Evolutionary conservation across 768 basidiomycete genomes (phyloP), one percentile per base, ranked within the genome.

Genomic region (Leccinellum albellum): DNA sequence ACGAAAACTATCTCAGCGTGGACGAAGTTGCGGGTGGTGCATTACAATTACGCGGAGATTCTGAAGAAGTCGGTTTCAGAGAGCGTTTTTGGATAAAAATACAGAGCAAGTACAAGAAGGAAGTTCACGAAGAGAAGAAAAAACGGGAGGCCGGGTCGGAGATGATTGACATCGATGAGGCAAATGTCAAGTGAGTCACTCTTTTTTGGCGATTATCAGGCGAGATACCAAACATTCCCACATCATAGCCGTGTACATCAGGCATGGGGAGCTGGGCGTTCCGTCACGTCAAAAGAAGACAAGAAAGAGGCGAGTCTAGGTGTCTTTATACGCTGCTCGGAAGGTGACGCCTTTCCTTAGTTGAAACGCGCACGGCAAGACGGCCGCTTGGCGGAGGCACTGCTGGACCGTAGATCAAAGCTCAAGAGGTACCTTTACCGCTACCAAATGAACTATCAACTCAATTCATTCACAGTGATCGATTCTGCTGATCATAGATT

Each of bases 31-130:
- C 93, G 8, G 92, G 94, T 21, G 92, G 92, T 1, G 72, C 82
- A 37, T 70, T 95, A 53, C 80, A 87, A 54, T 76, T 96, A 33
- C 78, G 94, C 53, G 91, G 88, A 10, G 94, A 97, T 67, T 88
- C 85, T 61, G 91, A 94, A 53, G 85, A 86, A 61, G 87, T 92
- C 26, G 93, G 90, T 4, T 94, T 94, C 66, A 76, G 79, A 48
- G 93, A 96, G 67, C 80, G 91, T 13, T 97, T 94, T 70, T 89
- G 86, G 83, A 82, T 94, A 56, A 91, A 91, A 74, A 84, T 96
- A 17, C 94, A 97, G 75, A 84, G 79, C 74, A 91, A 91, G 67
- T 95, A 91, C 73, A 87, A 93, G 76, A 82, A 82, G 66, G 92
- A 95, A 69, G 91, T 87, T 13, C 75, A 84, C 33, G 86, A 88